Percentiles rank a stretch among this genome's conserved stretches.
Conservation (phyloP, 768 basidiomycete species). For the Hypholoma fasciculare region DNA sequence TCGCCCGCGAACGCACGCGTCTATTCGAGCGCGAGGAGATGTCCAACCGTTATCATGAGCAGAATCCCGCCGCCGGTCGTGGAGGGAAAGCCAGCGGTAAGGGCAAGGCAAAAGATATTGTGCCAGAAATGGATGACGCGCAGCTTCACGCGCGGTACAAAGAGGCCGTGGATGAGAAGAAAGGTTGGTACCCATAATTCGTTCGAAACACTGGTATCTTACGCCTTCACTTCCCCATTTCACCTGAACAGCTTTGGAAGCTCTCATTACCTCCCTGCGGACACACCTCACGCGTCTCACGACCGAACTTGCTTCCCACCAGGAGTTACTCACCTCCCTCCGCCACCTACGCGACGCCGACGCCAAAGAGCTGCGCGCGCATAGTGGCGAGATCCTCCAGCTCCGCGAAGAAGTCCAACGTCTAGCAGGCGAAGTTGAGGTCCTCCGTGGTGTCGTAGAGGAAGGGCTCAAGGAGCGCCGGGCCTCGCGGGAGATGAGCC, state of each 20-base stretch:
- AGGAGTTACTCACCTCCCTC: constrained; percentile 66
- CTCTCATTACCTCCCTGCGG: constrained; percentile 71
- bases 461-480: constrained; percentile 79
- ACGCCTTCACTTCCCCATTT: constrained; percentile 13
- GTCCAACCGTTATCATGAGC: constrained; percentile 22
- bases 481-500: constrained; percentile 44
- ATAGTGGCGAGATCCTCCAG: constrained; percentile 63
- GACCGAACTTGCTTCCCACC: constrained; percentile 75
- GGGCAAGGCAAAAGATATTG: constrained; percentile 35
- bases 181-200: constrained; percentile 49
- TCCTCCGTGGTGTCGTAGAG: constrained; percentile 84
- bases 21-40: constrained; percentile 57
- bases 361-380: constrained; percentile 52
- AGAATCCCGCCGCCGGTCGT: background rate
- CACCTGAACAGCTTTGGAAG: constrained; percentile 66
- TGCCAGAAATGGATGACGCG: constrained; percentile 33
- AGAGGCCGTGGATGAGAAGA: constrained; percentile 86
- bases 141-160: constrained; percentile 56
- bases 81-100: constrained; percentile 26
- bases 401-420: constrained; percentile 78
- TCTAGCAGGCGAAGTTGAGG: constrained; percentile 82
- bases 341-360: constrained; percentile 66
- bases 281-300: constrained; percentile 78
- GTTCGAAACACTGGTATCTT: constrained; percentile 6
- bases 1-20: constrained; percentile 65